A percentile compares a stretch with the other conserved stretches of the same genome.
Evolutionary conservation across 345 rosid genomes (phyloP).

Genomic region (Populus euphratica): DNA sequence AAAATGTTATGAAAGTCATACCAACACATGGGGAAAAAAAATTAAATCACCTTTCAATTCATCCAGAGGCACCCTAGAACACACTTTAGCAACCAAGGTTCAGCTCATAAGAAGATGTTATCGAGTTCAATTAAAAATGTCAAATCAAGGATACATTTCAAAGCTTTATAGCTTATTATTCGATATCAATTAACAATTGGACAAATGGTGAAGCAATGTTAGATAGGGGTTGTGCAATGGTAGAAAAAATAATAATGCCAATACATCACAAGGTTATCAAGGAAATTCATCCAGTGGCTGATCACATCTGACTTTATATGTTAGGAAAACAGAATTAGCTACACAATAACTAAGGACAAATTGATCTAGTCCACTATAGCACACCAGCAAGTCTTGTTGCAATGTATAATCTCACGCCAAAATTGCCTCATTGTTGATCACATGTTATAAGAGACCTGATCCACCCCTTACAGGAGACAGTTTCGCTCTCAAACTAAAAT

Average conservation of each 20-base stretch:
- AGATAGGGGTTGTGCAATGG: not conserved
- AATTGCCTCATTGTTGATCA: not conserved
- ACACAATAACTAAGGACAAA: not conserved
- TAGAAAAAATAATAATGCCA: not conserved
- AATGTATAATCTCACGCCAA: not conserved
- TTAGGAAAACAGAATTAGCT: not conserved
- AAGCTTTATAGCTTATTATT: not conserved
- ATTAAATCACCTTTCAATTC: not conserved
- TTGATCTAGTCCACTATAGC: not conserved
- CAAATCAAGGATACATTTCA: not conserved
- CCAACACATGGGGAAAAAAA: not conserved
- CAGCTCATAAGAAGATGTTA: not conserved
- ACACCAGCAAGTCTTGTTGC: not conserved
- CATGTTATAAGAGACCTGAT: not conserved
- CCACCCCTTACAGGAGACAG: not conserved
- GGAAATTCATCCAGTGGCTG: not conserved
- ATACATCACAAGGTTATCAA: not conserved
- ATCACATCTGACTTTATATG: not conserved
- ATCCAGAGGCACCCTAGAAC: not conserved
- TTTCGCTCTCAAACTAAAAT: not conserved
- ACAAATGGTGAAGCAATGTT: not conserved
- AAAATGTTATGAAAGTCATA: not conserved
- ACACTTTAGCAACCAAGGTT: no score
- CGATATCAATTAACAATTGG: no score
- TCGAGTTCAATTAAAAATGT: not conserved